Conservation (phyloP, 2,329 filamentous ascomycete genomes). For the Escovopsis weberi region DNA sequence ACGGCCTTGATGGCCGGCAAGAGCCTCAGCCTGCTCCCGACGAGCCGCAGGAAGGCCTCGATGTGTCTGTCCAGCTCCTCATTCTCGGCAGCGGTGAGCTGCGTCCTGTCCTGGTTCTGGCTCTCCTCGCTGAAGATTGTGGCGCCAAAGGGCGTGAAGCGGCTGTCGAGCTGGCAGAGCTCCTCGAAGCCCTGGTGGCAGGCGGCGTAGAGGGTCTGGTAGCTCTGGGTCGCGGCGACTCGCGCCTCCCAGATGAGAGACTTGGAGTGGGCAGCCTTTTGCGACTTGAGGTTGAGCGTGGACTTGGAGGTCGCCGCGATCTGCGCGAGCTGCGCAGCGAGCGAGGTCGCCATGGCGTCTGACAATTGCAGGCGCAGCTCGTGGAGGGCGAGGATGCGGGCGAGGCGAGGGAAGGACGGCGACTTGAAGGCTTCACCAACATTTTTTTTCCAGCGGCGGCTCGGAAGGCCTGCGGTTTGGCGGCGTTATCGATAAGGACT, state of each 20-base stretch:
- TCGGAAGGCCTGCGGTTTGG: constrained; percentile 9
- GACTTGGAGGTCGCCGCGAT: constrained; percentile 83
- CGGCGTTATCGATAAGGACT: constrained; percentile 19
- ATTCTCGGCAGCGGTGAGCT: constrained; percentile 74
- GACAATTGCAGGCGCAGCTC: constrained; percentile 9
- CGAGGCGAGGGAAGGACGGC: constrained; percentile 5
- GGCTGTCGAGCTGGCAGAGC: constrained; percentile 69
- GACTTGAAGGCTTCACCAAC: constrained; percentile 14
- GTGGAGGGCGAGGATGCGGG: not conserved
- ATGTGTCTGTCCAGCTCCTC: constrained; percentile 62
- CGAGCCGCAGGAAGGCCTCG: constrained; percentile 69
- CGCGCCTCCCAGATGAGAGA: constrained; percentile 86
- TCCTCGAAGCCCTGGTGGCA: constrained; percentile 86
- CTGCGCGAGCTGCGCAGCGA: constrained; percentile 86
- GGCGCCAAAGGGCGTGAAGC: constrained; percentile 59
- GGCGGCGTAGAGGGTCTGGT: constrained; percentile 74
- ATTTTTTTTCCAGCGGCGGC: constrained; percentile 14
- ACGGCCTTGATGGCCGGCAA: constrained; percentile 81
- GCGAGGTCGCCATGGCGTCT: constrained; percentile 58
- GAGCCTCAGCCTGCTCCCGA: constrained; percentile 61
- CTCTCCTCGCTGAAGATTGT: constrained; percentile 91
- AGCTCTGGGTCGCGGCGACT: constrained; percentile 75
- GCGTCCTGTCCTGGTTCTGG: constrained; percentile 71
- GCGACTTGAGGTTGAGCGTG: constrained; percentile 82
- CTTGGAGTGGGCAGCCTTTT: constrained; percentile 82